Percentiles rank a stretch among this genome's conserved stretches.
Conservation (phyloP, 176 grass and related monocot genomes). For the Eremochloa ophiuroides region DNA sequence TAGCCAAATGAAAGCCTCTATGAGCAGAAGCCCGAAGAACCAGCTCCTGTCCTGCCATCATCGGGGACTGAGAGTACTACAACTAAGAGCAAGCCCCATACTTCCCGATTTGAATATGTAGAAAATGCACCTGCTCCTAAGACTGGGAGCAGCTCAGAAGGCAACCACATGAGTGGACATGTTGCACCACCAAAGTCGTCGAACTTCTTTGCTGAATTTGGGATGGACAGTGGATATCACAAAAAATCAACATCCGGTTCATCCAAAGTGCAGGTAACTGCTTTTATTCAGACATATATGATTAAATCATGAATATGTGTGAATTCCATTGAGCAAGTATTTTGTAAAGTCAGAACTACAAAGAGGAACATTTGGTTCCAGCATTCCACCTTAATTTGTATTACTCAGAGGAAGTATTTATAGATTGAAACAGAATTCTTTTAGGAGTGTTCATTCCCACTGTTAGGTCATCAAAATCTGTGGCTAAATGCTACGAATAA, state of each 20-base stretch:
- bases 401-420: background rate
- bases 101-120: slow-evolving; percentile 86
- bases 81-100: slow-evolving; percentile 42
- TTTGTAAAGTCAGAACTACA: background rate
- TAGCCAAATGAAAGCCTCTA: slow-evolving; percentile 91
- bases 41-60: slow-evolving; percentile 46
- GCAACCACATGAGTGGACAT: slow-evolving; percentile 54
- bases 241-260: slow-evolving; percentile 60
- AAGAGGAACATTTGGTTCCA: background rate
- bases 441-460: background rate
- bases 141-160: slow-evolving; percentile 46
- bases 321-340: background rate
- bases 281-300: background rate
- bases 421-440: background rate
- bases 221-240: slow-evolving; percentile 73
- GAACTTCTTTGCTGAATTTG: slow-evolving; percentile 92
- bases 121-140: slow-evolving; percentile 51
- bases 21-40: slow-evolving; percentile 93
- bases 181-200: slow-evolving; percentile 85
- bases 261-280: slow-evolving; percentile 77
- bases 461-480: background rate
- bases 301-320: slow-evolving; percentile 1
- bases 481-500: background rate
- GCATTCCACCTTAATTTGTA: background rate
- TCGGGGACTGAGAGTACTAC: slow-evolving; percentile 32